These are phyloP conservation scores for Plasmodium gonderi DNA, from an alignment of 169 alveolate species.

Conservation along the genomic window DNA sequence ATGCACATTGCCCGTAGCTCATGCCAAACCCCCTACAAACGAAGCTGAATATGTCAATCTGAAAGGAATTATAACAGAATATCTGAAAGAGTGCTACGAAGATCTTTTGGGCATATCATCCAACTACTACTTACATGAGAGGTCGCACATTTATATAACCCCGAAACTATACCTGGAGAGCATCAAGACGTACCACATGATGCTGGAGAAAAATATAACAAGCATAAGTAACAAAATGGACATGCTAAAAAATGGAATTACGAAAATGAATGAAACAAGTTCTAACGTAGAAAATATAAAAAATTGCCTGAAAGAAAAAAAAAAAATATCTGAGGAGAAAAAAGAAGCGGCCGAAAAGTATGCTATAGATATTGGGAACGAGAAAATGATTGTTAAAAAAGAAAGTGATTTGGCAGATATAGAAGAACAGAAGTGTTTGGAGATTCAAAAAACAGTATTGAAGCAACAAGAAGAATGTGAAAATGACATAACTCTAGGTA, in stretches of 20 bases:
- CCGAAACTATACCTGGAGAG: conserved; percentile 96
- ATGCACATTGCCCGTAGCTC: neutral
- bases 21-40: neutral
- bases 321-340: conserved; percentile 92
- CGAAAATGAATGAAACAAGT: conserved; percentile 72
- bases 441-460: conserved; percentile 91
- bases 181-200: conserved; percentile 91
- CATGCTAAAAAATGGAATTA: conserved; percentile 45
- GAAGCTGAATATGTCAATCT: conserved; percentile 45
- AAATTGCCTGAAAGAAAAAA: conserved; percentile 89
- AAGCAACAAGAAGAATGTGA: conserved; percentile 91
- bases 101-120: conserved; percentile 39
- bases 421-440: conserved; percentile 93
- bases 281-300: conserved; percentile 88
- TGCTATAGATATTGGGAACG: conserved; percentile 93
- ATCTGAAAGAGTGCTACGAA: conserved; percentile 56
- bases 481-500: conserved; percentile 92
- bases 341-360: conserved; percentile 94
- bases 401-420: conserved; percentile 92
- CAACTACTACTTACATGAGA: conserved; percentile 80
- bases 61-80: conserved; percentile 47
- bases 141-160: conserved; percentile 95
- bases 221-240: conserved; percentile 26
- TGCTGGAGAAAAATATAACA: conserved; percentile 89
- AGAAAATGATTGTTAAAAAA: conserved; percentile 92